A percentile compares a stretch with the other conserved stretches of the same genome.
These are phyloP conservation scores for Acanthamoeba culbertsoni DNA, from an alignment of 208 protist species.

Conservation along the genomic window DNA sequence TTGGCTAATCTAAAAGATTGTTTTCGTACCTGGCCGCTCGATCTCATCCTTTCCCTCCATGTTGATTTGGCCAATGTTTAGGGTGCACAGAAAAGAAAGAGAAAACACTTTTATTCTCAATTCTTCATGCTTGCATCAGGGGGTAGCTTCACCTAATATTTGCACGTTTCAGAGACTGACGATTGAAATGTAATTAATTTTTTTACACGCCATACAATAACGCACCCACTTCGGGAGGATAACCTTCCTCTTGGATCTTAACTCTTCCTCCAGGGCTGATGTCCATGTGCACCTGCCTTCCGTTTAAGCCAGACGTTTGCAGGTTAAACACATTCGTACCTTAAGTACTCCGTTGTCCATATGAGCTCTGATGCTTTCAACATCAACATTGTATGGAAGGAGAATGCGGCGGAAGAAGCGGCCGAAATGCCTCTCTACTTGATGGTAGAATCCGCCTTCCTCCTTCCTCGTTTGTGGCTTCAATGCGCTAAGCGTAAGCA, in stretches of 20 bases:
- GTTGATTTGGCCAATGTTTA: not conserved
- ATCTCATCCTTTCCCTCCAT: not conserved
- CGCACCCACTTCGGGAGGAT: not conserved
- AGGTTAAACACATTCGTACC: not conserved
- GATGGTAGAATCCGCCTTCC: slow-evolving; percentile 20
- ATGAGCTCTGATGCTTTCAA: not conserved
- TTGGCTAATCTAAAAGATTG: too few species aligned
- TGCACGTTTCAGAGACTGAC: not conserved
- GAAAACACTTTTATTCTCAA: not conserved
- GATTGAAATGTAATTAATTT: not conserved
- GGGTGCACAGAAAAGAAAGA: not conserved
- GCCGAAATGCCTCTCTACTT: slow-evolving; percentile 16
- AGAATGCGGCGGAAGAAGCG: slow-evolving; percentile 18
- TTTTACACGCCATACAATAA: not conserved
- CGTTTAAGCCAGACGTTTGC: too few species aligned
- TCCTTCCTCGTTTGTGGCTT: slow-evolving; percentile 33
- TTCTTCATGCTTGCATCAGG: not conserved
- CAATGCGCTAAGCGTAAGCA: not conserved
- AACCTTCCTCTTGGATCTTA: not conserved
- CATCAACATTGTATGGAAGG: not conserved
- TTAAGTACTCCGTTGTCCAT: slow-evolving; percentile 33
- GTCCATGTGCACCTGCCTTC: not conserved
- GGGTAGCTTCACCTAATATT: not conserved
- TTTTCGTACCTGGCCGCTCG: too few species aligned
- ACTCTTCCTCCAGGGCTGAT: not conserved